Evolutionary conservation across 1,284 basidiomycete genomes (phyloP), one percentile per base, ranked within the genome.

Genomic region (Vanrija humicola): DNA sequence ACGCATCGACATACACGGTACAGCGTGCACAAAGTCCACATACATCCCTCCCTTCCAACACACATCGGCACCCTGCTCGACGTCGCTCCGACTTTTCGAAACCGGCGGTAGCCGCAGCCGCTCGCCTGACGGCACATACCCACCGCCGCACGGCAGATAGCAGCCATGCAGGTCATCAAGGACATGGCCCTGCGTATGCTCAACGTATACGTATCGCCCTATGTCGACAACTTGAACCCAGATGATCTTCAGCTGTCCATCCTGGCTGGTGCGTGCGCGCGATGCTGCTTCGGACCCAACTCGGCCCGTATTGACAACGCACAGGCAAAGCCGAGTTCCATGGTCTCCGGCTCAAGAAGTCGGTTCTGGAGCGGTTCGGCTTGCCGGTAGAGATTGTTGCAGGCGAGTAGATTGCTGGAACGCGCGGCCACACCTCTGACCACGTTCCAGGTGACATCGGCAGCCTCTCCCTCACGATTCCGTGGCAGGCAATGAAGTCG

Each of bases 381-480:
- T 80, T 99, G 18, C 97, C 97, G 0, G 87, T 99, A 5, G 94
- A 98, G 79, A 93, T 99, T 28, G 81, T 92, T 19, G 92, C 98
- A 80, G 96, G 90, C 87, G 63, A 34, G 72, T 59, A 40, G 19
- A n/a, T 23, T 43, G 16, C 28, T 19, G 25, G 25, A 16, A 28
- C 43, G 34, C 14, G 29, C n/a, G 15, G 25, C 28, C 6, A 10
- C 7, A 28, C 28, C 21, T 26, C 25, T 29, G 48, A 23, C 18
- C 38, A 19, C 19, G 43, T 21, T 29, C n/a, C 18, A 92, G 90
- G 93, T 42, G 87, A 95, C 76, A 83, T 98, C 48, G 96, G 96
- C 42, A 91, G 86, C 63, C 87, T 98, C 58, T 91, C 90, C 0
- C 79, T 98, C 12, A 90, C 88, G 16, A 84, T 99, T n/a, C 90